Base-by-base conservation (phyloP, 495 filamentous ascomycete species). In the Podospora pseudoanserina region DNA sequence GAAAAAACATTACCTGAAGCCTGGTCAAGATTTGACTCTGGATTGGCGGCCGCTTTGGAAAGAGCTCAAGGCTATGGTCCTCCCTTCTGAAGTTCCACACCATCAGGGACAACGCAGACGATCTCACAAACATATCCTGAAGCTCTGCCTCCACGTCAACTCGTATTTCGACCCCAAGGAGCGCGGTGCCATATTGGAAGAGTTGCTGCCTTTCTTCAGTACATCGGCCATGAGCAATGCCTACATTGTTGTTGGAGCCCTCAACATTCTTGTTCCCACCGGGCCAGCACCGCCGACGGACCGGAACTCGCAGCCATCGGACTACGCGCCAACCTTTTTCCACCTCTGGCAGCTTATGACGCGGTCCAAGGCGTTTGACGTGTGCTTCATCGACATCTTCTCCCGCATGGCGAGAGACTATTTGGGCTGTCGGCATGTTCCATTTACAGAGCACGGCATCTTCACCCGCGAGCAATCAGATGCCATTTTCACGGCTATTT, bases 331-430 rank as follows among this genome's bases (percentile, higher is more conserved):
- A 0, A 88, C 93, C 5, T 90, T 97, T 71, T 99, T 98, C 82
- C 94, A 98, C 79, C 79, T 98, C 9, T 99, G 95, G 96, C 95
- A 93, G 6, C 80, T 97, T 20, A 89, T 98, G 74, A 93, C 91
- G 68, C 86, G 95, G 56, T 97, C 94, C 4, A 96, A 91, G 79
- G 83, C 88, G 9, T 91, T 96, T 68, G 95, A 99, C 76, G 86
- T 90, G 54, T 88, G 87, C 54, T 96, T 96, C 68, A 84, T 98
- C 61, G 95, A 99, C 78, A 87, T 95, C 54, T 86, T 97, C 59
- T 97, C 94, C 11, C 84, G 95, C 56, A 80, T 97, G 66, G 89
- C 94, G 0, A 83, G 94, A 64, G 95, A 99, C 75, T 90, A 90
- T 64, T 78, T 98, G 54, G 77, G 85, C 19, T 89, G 90, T 65